Percentiles rank a stretch among this genome's conserved stretches.
phyloP scores from a whole-genome alignment of 164 flowering plant species.

The Vitis riparia region DNA sequence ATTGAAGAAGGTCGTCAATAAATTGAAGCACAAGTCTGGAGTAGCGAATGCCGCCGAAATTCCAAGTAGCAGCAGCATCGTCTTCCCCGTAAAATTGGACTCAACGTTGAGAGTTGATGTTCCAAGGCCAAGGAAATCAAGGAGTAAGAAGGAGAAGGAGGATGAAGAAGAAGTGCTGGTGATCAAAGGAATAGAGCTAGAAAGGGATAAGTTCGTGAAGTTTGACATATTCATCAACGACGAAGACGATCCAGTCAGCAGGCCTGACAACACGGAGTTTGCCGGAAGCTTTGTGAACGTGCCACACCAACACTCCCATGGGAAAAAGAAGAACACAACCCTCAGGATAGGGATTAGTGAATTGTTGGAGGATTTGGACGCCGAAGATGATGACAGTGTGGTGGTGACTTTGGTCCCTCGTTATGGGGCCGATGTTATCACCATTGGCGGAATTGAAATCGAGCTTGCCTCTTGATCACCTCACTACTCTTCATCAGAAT shows the following conservation, averaged over 20 bases:
- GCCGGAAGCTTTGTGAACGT: constrained; percentile 65
- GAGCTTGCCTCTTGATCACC: constrained; percentile 8
- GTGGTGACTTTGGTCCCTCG: constrained; percentile 48
- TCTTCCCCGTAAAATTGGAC: constrained; percentile 34
- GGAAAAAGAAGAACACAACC: constrained; percentile 32
- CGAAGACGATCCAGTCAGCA: constrained; percentile 31
- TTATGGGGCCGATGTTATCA: constrained; percentile 18
- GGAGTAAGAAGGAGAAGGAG: constrained; percentile 51
- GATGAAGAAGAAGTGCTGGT: constrained; percentile 56
- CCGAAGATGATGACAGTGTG: constrained; percentile 54
- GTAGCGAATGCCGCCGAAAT: constrained; percentile 14
- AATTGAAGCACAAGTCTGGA: not conserved
- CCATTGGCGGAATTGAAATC: constrained; percentile 34
- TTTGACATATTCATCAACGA: constrained; percentile 63
- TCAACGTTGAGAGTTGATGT: constrained; percentile 27
- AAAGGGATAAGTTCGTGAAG: constrained; percentile 36
- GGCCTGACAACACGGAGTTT: constrained; percentile 40
- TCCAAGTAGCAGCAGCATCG: not conserved
- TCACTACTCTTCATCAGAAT: too few species aligned
- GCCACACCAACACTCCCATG: constrained; percentile 41
- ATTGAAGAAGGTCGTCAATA: not conserved
- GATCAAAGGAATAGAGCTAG: constrained; percentile 44
- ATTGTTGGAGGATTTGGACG: constrained; percentile 52
- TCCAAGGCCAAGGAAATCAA: constrained; percentile 43
- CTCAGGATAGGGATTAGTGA: constrained; percentile 46